A percentile compares a stretch with the other conserved stretches of the same genome.
Conservation (phyloP, 1,284 basidiomycete species). For the Papiliotrema laurentii region DNA sequence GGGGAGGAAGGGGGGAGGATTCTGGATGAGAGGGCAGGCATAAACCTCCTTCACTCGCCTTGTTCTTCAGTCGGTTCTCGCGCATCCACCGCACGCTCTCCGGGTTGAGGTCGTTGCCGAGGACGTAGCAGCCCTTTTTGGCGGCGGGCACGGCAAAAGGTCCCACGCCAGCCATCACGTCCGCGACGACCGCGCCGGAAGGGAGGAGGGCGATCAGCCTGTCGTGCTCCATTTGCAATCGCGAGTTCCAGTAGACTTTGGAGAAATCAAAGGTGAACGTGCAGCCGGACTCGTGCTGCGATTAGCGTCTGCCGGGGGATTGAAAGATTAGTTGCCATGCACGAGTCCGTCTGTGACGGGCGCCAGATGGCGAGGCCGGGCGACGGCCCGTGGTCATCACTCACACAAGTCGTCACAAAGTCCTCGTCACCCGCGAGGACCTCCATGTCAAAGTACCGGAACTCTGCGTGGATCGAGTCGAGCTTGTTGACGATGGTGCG, state of each 20-base stretch:
- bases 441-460: constrained; percentile 96
- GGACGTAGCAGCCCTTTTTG: constrained; percentile 78
- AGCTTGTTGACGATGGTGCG: constrained; percentile 95
- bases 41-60: constrained; percentile 50
- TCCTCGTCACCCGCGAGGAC: constrained; percentile 84
- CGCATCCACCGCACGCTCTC: constrained; percentile 71
- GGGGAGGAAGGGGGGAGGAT: too few species aligned
- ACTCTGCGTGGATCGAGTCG: constrained; percentile 77
- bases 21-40: too few species aligned
- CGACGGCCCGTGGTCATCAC: neutral
- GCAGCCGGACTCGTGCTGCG: constrained; percentile 75
- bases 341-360: too few species aligned
- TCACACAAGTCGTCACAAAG: constrained; percentile 76
- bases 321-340: neutral
- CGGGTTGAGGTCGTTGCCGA: constrained; percentile 95
- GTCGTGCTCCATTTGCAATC: constrained; percentile 85
- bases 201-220: constrained; percentile 69
- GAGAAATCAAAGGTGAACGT: constrained; percentile 91
- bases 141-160: constrained; percentile 93
- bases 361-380: neutral
- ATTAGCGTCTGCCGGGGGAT: neutral
- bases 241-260: constrained; percentile 96
- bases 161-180: constrained; percentile 96
- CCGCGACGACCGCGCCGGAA: constrained; percentile 69
- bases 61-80: constrained; percentile 70